A percentile compares a stretch with the other conserved stretches of the same genome.
Conservation (phyloP, 176 grass and related monocot genomes). For the Hordeum marinum region DNA sequence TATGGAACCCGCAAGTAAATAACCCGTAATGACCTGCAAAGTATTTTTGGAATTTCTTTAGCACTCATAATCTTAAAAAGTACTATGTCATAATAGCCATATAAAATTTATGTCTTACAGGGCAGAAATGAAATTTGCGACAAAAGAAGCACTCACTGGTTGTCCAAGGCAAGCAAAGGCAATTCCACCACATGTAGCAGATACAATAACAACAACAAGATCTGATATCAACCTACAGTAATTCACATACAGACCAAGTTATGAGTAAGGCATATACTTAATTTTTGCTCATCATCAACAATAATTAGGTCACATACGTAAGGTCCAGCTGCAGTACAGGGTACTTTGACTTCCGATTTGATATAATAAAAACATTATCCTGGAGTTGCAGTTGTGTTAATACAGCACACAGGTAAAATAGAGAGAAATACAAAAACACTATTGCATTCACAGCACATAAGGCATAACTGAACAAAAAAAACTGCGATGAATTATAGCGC, state of each 20-base stretch:
- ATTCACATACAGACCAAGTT: constrained; percentile 35
- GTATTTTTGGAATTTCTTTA: constrained; percentile 29
- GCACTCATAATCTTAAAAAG: constrained; percentile 24
- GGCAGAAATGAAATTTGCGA: not conserved
- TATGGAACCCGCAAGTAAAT: constrained; percentile 98
- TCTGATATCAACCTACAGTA: constrained; percentile 95
- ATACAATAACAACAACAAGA: constrained; percentile 97
- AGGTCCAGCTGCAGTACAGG: constrained; percentile 94
- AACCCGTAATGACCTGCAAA: constrained; percentile 95
- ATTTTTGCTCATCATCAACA: not conserved
- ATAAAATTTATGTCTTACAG: constrained; percentile 5
- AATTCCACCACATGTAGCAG: constrained; percentile 90
- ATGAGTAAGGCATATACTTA: constrained; percentile 17
- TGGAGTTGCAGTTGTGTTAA: constrained; percentile 31
- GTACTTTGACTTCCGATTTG: constrained; percentile 99
- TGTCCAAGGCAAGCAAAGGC: constrained; percentile 98
- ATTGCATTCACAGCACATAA: constrained; percentile 11
- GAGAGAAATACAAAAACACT: not conserved
- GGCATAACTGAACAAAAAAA: constrained; percentile 10
- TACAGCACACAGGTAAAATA: constrained; percentile 12
- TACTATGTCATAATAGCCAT: not conserved
- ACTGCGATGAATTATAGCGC: not conserved
- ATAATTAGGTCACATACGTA: constrained; percentile 39
- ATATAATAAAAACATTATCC: constrained; percentile 99
- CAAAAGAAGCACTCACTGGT: constrained; percentile 60